Evolutionary conservation across 2,329 filamentous ascomycete species (phyloP), one percentile per base, ranked within the genome.

Genomic region (Colletotrichum spaethianum): DNA sequence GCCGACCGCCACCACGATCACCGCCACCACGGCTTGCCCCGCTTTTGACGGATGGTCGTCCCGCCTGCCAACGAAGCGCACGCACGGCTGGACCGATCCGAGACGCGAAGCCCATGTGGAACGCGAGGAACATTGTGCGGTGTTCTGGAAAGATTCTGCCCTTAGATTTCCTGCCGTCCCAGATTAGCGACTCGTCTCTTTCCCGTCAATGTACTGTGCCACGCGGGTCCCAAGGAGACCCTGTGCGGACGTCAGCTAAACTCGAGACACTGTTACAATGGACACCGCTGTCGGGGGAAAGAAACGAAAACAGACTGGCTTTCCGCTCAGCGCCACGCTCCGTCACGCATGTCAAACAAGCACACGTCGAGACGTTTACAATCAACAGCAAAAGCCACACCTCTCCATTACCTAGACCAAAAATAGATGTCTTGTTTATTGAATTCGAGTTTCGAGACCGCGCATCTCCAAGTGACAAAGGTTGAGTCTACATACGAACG

Each of bases 161-260:
- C 59, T 64, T 70, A 64, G 65, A 63, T 63, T 63, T 69, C 57
- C 67, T 53, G 57, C 65, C 52, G 65, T 59, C 59, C 60, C 59
- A 70, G 70, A 72, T 72, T 72, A 70, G 70, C 66, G 65, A 72
- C 60, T 72, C 31, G 31, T 64, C 46, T 64, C 46, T 48, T 72
- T 69, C 44, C 59, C 69, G 31, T 28, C 63, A 33, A 44, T 23
- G 14, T 14, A 67, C 67, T 26, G 36, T 46, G 57, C 68, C 64
- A 71, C 57, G 50, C 68, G 64, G 63, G 67, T 46, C 53, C 33
- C 38, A 53, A 70, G 52, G 60, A 65, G 62, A 60, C 67, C 67
- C 67, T 70, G 67, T 48, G 38, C 62, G 44, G 48, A 70, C 44
- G 63, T 48, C 63, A 61, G 48, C 40, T 56, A 40, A 55, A 66